A percentile compares a stretch with the other conserved stretches of the same genome.
phyloP scores from a whole-genome alignment of 140 eudicot genomes.

The Bidens hawaiensis region DNA sequence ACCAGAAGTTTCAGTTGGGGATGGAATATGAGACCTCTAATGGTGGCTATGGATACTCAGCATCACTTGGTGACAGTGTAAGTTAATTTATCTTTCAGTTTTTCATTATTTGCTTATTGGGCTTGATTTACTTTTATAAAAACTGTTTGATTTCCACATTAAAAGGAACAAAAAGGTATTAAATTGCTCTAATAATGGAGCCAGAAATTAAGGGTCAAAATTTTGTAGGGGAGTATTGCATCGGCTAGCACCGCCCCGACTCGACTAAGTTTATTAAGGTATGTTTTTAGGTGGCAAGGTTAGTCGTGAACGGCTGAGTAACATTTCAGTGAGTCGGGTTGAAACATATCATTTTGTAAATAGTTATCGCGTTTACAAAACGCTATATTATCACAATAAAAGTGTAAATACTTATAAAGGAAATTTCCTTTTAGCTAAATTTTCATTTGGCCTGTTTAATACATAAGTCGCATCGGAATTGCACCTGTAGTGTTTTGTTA shows the following conservation, averaged over 20 bases:
- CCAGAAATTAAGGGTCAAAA: not conserved
- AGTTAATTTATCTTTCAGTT: constrained; percentile 29
- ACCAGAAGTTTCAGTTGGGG: constrained; percentile 36
- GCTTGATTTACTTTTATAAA: not conserved
- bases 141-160: not conserved
- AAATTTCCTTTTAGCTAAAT: no score
- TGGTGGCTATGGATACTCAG: constrained; percentile 45
- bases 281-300: not conserved
- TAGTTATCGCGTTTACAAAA: no score
- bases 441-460: not conserved
- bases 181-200: not conserved
- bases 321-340: not conserved
- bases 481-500: not conserved
- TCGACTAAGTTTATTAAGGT: not conserved
- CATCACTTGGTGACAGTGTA: constrained; percentile 67
- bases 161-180: not conserved
- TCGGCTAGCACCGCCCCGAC: not conserved
- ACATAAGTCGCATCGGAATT: not conserved
- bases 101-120: not conserved
- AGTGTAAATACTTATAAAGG: not conserved
- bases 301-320: constrained; percentile 2
- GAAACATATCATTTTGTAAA: not conserved
- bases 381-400: no score
- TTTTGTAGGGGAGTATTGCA: not conserved
- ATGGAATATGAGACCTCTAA: constrained; percentile 50